Percentiles rank a stretch among this genome's conserved stretches.
Evolutionary conservation across 768 basidiomycete species (phyloP).

Genomic region (Hygrocybe coccinea): DNA sequence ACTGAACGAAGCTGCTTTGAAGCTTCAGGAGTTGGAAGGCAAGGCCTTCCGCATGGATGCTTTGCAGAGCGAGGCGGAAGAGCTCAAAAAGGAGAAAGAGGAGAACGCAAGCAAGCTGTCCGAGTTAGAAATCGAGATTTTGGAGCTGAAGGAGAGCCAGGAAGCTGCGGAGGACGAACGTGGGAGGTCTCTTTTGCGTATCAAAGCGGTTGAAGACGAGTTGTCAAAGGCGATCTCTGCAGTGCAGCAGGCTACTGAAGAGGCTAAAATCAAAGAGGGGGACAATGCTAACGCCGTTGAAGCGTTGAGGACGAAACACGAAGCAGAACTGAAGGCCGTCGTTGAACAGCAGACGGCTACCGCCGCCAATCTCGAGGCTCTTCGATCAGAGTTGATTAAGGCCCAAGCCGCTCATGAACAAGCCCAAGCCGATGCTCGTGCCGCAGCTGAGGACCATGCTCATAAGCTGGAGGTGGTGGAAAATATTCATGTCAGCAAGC

Average conservation of each 20-base stretch:
- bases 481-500: slow-evolving; percentile 42
- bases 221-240: slow-evolving; percentile 45
- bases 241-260: slow-evolving; percentile 44
- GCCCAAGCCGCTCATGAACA: slow-evolving; percentile 47
- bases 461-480: slow-evolving; percentile 51
- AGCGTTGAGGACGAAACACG: slow-evolving; percentile 40
- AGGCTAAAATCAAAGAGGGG: slow-evolving; percentile 43
- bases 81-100: slow-evolving; percentile 61
- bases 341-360: slow-evolving; percentile 42
- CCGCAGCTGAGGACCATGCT: slow-evolving; percentile 44
- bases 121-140: slow-evolving; percentile 75
- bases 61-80: slow-evolving; percentile 46
- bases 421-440: slow-evolving; percentile 40
- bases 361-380: slow-evolving; percentile 38
- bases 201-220: slow-evolving; percentile 52
- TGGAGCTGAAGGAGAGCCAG: slow-evolving; percentile 69
- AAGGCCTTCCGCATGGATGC: slow-evolving; percentile 39
- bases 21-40: slow-evolving; percentile 43
- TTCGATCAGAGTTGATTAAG: slow-evolving; percentile 45
- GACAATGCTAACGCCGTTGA: slow-evolving; percentile 39
- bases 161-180: slow-evolving; percentile 62
- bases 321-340: slow-evolving; percentile 42
- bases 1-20: slow-evolving; percentile 43
- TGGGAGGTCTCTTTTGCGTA: slow-evolving; percentile 38
- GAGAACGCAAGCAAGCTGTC: slow-evolving; percentile 68